A percentile compares a stretch with the other conserved stretches of the same genome.
Evolutionary conservation across 768 basidiomycete species (phyloP).

Genomic region (Rhodotorula babjevae): DNA sequence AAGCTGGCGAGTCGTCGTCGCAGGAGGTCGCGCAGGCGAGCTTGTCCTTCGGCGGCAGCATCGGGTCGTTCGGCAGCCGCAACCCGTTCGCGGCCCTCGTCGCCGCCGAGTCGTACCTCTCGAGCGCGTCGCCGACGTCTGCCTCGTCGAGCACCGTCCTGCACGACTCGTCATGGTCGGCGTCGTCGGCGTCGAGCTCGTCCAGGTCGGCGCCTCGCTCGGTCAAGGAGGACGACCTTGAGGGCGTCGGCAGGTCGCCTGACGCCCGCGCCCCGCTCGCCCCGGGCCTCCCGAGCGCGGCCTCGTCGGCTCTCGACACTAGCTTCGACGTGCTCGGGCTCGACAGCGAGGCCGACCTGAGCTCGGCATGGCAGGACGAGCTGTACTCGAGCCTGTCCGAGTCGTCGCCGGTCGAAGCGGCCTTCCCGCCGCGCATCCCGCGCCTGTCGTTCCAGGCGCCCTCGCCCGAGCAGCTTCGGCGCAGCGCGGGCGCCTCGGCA

Average conservation of each 20-base stretch:
- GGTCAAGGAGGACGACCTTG: neutral
- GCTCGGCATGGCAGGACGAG: constrained; percentile 20
- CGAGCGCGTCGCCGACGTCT: neutral
- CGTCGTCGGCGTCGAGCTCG: neutral
- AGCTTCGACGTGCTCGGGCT: neutral
- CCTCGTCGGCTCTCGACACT: neutral
- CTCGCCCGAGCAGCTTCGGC: neutral
- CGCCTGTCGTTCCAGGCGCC: neutral
- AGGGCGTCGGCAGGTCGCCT: neutral
- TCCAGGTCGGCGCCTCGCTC: neutral
- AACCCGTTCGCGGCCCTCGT: neutral
- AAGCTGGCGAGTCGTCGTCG: neutral
- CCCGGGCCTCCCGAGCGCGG: too few species aligned
- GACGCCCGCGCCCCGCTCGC: neutral
- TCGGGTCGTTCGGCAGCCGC: neutral
- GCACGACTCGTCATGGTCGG: neutral
- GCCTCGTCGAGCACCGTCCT: neutral
- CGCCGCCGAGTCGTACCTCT: neutral
- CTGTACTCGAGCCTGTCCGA: constrained; percentile 6
- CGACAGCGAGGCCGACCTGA: neutral
- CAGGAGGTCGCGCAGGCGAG: neutral
- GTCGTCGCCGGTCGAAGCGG: neutral
- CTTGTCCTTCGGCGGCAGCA: neutral
- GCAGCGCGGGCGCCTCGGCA: neutral
- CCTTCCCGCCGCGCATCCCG: neutral